Base-by-base conservation (phyloP, 2,329 filamentous ascomycete genomes). In the Epichloe amarillans region DNA sequence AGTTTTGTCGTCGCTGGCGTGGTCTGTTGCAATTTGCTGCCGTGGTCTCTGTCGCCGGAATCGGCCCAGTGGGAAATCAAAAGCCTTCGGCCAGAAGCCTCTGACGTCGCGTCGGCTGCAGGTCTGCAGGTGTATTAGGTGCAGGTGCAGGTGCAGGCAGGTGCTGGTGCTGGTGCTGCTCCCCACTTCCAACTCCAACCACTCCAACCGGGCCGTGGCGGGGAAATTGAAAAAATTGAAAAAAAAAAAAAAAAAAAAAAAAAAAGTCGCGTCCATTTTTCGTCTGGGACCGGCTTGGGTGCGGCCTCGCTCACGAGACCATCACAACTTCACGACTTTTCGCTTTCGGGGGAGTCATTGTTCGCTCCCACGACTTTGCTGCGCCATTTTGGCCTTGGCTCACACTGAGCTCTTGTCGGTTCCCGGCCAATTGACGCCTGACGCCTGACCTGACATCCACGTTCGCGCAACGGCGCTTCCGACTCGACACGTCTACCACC, bases 201-300 rank as follows among this genome's bases (percentile, higher is more conserved):
- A 17, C 46, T 46, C 42, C 46, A 41, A 30, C 35, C 48, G 30
- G 49, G 46, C 35, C 47, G 45, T 50, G 41, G 54, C 50, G 50
- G 54, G 50, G 47, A 40, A 50, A 49, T 4, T 10, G 3, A 38
- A 46, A 47, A 39, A 47, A 49, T n/a, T n/a, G n/a, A 53, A 54
- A 54, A 42, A 30, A 43, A 47, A 53, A 54, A 56, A 55, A 55
- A 39, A 47, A 49, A 53, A 54, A 54, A 42, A 30, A 43, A 47
- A 53, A 54, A 56, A 55, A 55, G 46, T 43, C 33, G 40, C 41
- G 46, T 6, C 42, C 36, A 46, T 10, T 40, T 15, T 30, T 19
- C 11, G 19, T 33, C 14, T 52, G 15, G 42, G 37, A 35, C 42
- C 30, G 35, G 44, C 47, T 38, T 46, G 46, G 50, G 5, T 52